Base-by-base conservation (phyloP, 2,329 filamentous ascomycete species). In the Exophiala aquamarina region DNA sequence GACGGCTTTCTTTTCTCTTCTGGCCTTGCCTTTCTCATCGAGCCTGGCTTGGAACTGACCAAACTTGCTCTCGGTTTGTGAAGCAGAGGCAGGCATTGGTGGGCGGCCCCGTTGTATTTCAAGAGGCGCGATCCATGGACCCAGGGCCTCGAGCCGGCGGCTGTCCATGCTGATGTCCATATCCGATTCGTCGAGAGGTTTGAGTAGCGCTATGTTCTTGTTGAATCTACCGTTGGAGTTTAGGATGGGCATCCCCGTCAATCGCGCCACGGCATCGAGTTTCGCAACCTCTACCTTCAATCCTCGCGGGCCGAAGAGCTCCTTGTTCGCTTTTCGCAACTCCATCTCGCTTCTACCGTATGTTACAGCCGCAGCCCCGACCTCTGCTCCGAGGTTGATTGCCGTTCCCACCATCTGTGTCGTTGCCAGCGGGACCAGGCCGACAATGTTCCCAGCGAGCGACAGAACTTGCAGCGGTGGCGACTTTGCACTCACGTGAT, bases 381-480 rank as follows among this genome's bases (percentile, higher is more conserved):
- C 23, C 9, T 53, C 58, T n/a, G 62, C 59, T 10, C 59, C 46
- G 2, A 52, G 51, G 32, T 57, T 62, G 17, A 64, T 53, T 1
- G 42, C 52, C 1, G 44, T 49, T 3, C 62, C 62, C 17, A 63
- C 49, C 51, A 48, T 39, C 59, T 62, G 29, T 47, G 59, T 4
- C 59, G 44, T 3, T 51, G 55, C 19, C 60, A 59, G 2, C 2
- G 62, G 60, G 4, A 64, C 55, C 2, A 54, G 54, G 14, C 49
- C 47, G 2, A 63, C 31, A 3, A 63, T 55, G 10, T 56, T 59
- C 1, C 62, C 60, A 11, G 61, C 61, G 13, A 47, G 56, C 4
- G 62, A 57, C 15, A 63, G 55, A 1, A 59, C 58, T 37, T 62
- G 54, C 28, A 64, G 51, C 7, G 62, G 60, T 3, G 62, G 61